Percentiles rank a stretch among this genome's conserved stretches.
Evolutionary conservation across 164 flowering plant genomes (phyloP).

Genomic region (Umbilicus rupestris): DNA sequence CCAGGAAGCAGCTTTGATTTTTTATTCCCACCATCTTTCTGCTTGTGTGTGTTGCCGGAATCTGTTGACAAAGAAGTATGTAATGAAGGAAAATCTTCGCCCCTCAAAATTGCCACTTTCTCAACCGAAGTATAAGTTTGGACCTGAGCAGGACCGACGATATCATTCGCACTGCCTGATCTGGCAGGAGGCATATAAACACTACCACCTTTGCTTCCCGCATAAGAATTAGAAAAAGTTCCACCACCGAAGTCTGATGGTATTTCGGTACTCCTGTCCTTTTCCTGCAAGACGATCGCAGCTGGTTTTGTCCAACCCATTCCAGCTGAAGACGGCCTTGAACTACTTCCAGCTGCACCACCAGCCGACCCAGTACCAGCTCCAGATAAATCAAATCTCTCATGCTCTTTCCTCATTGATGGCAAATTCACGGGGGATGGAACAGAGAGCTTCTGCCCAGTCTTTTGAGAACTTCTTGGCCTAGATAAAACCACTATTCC

Average conservation of each 20-base stretch:
- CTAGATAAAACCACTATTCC: slow-evolving; percentile 86
- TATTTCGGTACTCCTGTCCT: slow-evolving; percentile 27
- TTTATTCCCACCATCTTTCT: slow-evolving; percentile 35
- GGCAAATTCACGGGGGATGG: slow-evolving; percentile 99
- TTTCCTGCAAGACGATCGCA: slow-evolving; percentile 32
- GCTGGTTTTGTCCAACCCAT: slow-evolving; percentile 84
- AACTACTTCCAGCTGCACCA: slow-evolving; percentile 43
- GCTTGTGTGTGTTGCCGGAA: slow-evolving; percentile 41
- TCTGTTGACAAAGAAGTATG: slow-evolving; percentile 46
- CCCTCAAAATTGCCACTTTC: slow-evolving; percentile 64
- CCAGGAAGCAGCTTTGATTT: slow-evolving; percentile 40
- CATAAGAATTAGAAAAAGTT: slow-evolving; percentile 17
- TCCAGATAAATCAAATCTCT: slow-evolving; percentile 53
- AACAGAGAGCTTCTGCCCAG: slow-evolving; percentile 71
- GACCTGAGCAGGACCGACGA: slow-evolving; percentile 16
- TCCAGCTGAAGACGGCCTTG: slow-evolving; percentile 59
- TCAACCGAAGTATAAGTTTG: slow-evolving; percentile 18
- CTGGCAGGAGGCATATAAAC: slow-evolving; percentile 68
- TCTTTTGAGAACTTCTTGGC: slow-evolving; percentile 54
- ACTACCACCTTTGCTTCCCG: slow-evolving; percentile 19
- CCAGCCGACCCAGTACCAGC: slow-evolving; percentile 37
- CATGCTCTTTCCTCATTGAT: slow-evolving; percentile 82
- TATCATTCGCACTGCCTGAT: slow-evolving; percentile 20
- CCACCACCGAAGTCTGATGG: slow-evolving; percentile 15
- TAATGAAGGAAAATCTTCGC: slow-evolving; percentile 91